A percentile compares a stretch with the other conserved stretches of the same genome.
Evolutionary conservation across 768 basidiomycete genomes (phyloP).

Genomic region (Lactarius evosmus): DNA sequence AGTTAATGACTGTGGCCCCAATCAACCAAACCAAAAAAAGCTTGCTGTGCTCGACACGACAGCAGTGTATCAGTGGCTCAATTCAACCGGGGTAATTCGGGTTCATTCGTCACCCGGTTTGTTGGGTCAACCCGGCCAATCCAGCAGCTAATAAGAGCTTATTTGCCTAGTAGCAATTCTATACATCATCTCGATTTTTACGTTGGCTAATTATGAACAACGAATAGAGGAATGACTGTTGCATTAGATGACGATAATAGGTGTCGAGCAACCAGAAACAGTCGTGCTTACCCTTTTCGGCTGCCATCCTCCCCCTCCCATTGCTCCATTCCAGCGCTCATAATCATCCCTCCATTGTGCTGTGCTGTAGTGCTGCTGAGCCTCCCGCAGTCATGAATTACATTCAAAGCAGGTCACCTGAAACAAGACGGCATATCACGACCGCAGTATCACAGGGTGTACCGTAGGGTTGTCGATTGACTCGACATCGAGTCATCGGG

Average conservation of each 20-base stretch:
- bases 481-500: neutral
- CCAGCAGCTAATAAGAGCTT: neutral
- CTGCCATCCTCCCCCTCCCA: constrained; percentile 7
- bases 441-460: neutral
- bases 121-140: no score
- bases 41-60: no score
- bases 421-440: constrained; percentile 7
- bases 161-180: neutral
- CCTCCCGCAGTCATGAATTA: neutral
- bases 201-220: neutral
- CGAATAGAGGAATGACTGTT: neutral
- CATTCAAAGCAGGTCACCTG: neutral
- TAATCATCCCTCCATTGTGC: constrained; percentile 1
- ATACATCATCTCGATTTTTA: neutral
- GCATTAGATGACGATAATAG: neutral
- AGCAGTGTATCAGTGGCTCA: neutral
- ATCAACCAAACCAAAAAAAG: neutral
- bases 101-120: no score
- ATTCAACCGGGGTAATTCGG: no score
- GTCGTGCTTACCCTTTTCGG: constrained; percentile 14
- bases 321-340: constrained; percentile 20
- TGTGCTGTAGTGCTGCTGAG: constrained; percentile 8
- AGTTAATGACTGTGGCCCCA: neutral
- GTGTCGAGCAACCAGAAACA: constrained; percentile 15
- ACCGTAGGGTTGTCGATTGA: neutral